Evolutionary conservation across 257 asterid genomes (phyloP).

Genomic region (Ilex aquifolium): DNA sequence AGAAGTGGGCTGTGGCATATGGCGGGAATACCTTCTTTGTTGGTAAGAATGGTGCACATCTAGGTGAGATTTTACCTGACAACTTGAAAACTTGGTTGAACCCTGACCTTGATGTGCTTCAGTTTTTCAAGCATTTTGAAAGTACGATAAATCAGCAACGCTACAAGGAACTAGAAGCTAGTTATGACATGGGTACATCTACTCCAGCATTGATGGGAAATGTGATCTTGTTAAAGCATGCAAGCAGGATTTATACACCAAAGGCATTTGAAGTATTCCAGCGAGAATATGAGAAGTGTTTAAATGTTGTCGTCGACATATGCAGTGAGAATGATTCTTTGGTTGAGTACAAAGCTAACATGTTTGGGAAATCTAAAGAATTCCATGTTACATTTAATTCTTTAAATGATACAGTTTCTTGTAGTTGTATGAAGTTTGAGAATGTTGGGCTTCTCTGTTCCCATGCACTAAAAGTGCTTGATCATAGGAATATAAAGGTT

Average conservation of each 20-base stretch:
- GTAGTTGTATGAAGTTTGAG: conserved; percentile 66
- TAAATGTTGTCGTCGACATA: conserved; percentile 41
- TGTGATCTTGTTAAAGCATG: conserved; percentile 45
- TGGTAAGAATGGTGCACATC: conserved; percentile 39
- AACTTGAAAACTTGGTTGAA: conserved; percentile 14
- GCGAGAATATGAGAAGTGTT: conserved; percentile 55
- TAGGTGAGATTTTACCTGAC: conserved; percentile 14
- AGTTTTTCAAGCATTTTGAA: conserved; percentile 46
- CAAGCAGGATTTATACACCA: conserved; percentile 42
- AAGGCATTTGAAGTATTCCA: conserved; percentile 52
- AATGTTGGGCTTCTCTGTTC: conserved; percentile 52
- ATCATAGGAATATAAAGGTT: conserved; percentile 50
- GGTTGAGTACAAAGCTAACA: conserved; percentile 48
- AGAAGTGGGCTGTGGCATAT: conserved; percentile 57
- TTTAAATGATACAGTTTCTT: conserved; percentile 42
- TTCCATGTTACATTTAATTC: conserved; percentile 38
- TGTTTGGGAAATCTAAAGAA: conserved; percentile 43
- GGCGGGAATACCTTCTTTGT: conserved; percentile 54
- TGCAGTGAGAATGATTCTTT: conserved; percentile 39
- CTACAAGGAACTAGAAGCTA: conserved; percentile 27
- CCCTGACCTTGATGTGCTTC: conserved; percentile 36
- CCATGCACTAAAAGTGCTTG: conserved; percentile 58
- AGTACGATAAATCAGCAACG: conserved; percentile 43
- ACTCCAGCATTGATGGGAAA: conserved; percentile 49
- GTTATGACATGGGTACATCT: conserved; percentile 35